Conservation (phyloP, 2,329 filamentous ascomycete genomes). For the Leptosphaerulina australis region DNA sequence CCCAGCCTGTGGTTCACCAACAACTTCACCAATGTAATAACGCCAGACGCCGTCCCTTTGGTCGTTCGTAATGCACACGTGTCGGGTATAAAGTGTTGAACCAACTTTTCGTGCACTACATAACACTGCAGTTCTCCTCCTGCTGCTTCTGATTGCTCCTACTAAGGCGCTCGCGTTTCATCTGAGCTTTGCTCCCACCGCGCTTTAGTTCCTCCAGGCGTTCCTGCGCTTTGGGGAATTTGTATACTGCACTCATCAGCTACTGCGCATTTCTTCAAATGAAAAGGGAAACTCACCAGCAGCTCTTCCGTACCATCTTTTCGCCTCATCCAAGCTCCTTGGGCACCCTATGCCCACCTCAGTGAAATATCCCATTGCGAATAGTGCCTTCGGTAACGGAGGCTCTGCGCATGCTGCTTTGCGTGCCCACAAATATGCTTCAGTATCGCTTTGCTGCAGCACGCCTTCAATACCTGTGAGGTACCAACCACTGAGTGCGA, state of each 20-base stretch:
- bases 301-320: conserved; percentile 97
- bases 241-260: conserved; percentile 70
- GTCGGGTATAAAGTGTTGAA: not conserved
- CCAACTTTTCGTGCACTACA: conserved; percentile 59
- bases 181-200: conserved; percentile 73
- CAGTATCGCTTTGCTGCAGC: conserved; percentile 88
- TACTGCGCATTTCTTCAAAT: not conserved
- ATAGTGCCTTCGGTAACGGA: conserved; percentile 85
- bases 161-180: conserved; percentile 77
- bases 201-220: conserved; percentile 90
- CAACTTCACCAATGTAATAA: not conserved
- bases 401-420: conserved; percentile 85
- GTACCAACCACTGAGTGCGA: conserved; percentile 71
- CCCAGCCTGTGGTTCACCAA: too few relatives aligned
- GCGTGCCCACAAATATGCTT: conserved; percentile 95
- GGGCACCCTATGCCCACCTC: conserved; percentile 91
- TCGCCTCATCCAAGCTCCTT: conserved; percentile 89
- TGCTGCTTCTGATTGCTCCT: conserved; percentile 83
- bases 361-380: conserved; percentile 97
- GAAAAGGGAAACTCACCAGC: conserved; percentile 72
- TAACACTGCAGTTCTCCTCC: conserved; percentile 85
- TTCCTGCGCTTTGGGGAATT: conserved; percentile 91
- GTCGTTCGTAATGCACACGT: not conserved
- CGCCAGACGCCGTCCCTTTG: not conserved
- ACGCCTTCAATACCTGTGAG: conserved; percentile 88